Conservation (phyloP, 768 basidiomycete genomes). For the Pulveroboletus ravenelii region DNA sequence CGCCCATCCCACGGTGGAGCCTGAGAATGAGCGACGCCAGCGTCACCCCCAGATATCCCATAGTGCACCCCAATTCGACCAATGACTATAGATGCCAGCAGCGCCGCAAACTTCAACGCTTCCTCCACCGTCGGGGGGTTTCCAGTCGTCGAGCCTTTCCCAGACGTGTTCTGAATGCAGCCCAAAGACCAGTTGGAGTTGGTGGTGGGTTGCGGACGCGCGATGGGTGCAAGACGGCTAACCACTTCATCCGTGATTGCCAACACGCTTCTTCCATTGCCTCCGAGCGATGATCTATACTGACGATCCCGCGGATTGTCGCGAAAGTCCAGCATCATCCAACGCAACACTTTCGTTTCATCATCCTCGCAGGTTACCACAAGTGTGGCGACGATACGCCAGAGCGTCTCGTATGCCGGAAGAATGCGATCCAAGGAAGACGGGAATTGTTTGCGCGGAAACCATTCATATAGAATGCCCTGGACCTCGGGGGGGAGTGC, state of each 20-base stretch:
- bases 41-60: constrained; percentile 8
- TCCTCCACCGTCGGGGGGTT: constrained; percentile 39
- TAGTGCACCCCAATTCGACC: constrained; percentile 30
- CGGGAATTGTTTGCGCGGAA: constrained; percentile 27
- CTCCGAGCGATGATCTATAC: constrained; percentile 10
- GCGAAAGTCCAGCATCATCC: constrained; percentile 36
- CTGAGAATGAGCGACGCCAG: constrained; percentile 32
- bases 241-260: constrained; percentile 18
- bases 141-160: constrained; percentile 16
- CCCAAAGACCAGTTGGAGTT: constrained; percentile 7
- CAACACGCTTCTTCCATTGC: constrained; percentile 14
- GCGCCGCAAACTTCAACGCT: constrained; percentile 48
- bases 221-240: constrained; percentile 15
- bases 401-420: constrained; percentile 58
- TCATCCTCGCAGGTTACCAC: constrained; percentile 31
- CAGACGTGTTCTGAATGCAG: constrained; percentile 12
- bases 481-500: constrained; percentile 34
- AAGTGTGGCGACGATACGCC: constrained; percentile 54
- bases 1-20: constrained; percentile 36
- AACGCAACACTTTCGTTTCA: constrained; percentile 8
- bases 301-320: constrained; percentile 28
- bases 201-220: constrained; percentile 6
- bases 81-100: constrained; percentile 43
- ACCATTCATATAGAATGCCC: constrained; percentile 35
- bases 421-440: constrained; percentile 48